A percentile compares a stretch with the other conserved stretches of the same genome.
Conservation (phyloP, 371 early-diverging fungal species). For the Entomophthora muscae region DNA sequence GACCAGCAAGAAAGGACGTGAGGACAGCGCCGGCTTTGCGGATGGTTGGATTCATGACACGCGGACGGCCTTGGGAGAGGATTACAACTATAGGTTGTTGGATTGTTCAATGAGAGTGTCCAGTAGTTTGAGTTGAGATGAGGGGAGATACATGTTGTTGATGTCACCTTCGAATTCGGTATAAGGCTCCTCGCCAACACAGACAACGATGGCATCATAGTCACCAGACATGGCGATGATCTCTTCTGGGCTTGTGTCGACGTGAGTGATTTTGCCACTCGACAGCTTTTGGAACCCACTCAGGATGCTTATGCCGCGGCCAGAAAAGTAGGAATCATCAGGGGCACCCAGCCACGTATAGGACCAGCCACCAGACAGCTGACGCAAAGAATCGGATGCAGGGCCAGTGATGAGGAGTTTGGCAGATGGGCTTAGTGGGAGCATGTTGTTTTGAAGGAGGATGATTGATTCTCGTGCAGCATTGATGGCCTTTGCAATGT, state of each 20-base stretch:
- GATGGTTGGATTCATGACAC: slow-evolving; percentile 22
- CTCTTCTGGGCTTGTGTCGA: slow-evolving; percentile 17
- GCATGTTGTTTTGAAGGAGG: slow-evolving; percentile 23
- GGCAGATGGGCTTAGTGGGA: slow-evolving; percentile 21
- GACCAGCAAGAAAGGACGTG: slow-evolving; percentile 33
- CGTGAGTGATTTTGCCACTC: neutral
- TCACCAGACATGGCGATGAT: slow-evolving; percentile 15
- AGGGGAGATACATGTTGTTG: slow-evolving; percentile 24
- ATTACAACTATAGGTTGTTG: slow-evolving; percentile 24
- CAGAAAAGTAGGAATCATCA: slow-evolving; percentile 24
- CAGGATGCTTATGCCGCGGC: slow-evolving; percentile 22
- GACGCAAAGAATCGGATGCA: slow-evolving; percentile 20
- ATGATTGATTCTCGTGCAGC: slow-evolving; percentile 36
- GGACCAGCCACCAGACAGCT: slow-evolving; percentile 34
- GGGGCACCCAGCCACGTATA: slow-evolving; percentile 33
- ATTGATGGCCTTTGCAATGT: slow-evolving; percentile 21
- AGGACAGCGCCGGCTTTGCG: slow-evolving; percentile 25
- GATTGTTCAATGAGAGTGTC: slow-evolving; percentile 15
- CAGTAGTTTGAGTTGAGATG: slow-evolving; percentile 23
- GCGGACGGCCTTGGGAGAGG: slow-evolving; percentile 37
- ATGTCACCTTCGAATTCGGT: slow-evolving; percentile 34
- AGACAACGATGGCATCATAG: slow-evolving; percentile 24
- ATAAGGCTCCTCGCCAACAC: slow-evolving; percentile 28
- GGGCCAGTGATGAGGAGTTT: slow-evolving; percentile 29
- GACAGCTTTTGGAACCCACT: slow-evolving; percentile 19